Base-by-base conservation (phyloP, 345 rosid genomes). In the Kandelia obovata region DNA sequence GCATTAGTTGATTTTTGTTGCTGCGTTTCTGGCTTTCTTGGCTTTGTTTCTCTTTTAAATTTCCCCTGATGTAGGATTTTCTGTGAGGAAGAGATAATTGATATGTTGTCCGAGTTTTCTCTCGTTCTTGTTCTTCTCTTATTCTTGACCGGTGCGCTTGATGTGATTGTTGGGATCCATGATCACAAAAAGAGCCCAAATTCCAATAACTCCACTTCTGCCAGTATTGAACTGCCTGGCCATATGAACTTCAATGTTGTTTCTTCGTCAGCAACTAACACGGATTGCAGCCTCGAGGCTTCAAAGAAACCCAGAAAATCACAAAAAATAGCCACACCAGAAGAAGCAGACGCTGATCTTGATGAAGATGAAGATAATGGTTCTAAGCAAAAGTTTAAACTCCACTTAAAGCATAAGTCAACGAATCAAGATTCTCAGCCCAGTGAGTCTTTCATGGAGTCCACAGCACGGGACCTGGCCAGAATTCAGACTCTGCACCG, bases 191-290 rank as follows among this genome's bases (percentile, higher is more conserved):
- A 28, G 53, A 69, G 35, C 70, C 69, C 26, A 20, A 74, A 64
- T 49, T 64, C 71, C 47, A 89, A 85, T 70, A 66, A 68, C 79
- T 86, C 92, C 0, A 69, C 85, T 53, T 76, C 88, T 23, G 70
- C 95, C 19, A 92, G 92, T 58, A 81, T 89, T 64, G 83, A 89
- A 37, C 73, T 94, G 53, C 87, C 91, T 0, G 69, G 71, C 6
- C 92, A 86, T 67, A 82, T 84, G 90, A 80, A 72, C 55, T 94
- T 91, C 84, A 88, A 88, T 76, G 88, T 84, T 1, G 90, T 83
- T 75, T 87, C 97, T 67, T 75, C 97, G 35, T 79, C 97, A 31
- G 5, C 89, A 6, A 16, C 64, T 70, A 71, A 66, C 74, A 43
- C 84, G 25, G 96, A 74, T 25, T 94, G 98, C 27, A 73, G 84